phyloP scores from a whole-genome alignment of 2,329 filamentous ascomycete genomes.

The Stachybotrys chlorohalonatus region DNA sequence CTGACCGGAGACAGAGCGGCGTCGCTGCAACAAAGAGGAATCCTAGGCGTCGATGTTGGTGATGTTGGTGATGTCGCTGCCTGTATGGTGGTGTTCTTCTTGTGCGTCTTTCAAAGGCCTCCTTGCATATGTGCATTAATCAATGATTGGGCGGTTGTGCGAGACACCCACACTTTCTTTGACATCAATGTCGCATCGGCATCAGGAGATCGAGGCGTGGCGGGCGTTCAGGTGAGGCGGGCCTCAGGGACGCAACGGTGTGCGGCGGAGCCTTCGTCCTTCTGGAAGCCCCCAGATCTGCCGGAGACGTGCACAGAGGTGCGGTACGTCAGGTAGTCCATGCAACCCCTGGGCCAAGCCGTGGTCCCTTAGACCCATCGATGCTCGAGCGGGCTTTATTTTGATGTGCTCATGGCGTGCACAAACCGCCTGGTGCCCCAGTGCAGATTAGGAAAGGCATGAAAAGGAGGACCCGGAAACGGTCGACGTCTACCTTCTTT shows the following conservation, averaged over 20 bases:
- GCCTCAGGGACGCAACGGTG: conserved; percentile 7
- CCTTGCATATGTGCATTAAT: background rate
- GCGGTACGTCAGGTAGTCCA: background rate
- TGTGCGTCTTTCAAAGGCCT: background rate
- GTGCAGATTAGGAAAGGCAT: background rate
- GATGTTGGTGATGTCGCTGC: too few species aligned
- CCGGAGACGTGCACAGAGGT: background rate
- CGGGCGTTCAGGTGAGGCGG: conserved; percentile 17
- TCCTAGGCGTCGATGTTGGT: too few species aligned
- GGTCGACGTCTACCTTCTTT: background rate
- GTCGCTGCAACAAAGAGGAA: too few species aligned
- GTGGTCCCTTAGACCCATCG: background rate
- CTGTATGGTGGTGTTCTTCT: too few species aligned
- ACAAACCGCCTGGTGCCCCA: background rate
- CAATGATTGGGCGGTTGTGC: background rate
- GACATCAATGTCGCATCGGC: background rate
- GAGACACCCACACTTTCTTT: background rate
- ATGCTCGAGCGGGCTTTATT: background rate
- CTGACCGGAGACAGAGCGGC: too few species aligned
- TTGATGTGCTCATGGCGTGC: background rate
- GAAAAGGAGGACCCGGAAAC: background rate
- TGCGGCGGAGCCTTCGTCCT: background rate
- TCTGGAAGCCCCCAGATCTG: background rate
- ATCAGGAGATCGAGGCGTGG: conserved; percentile 11
- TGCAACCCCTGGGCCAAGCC: background rate